Conservation (phyloP, 2,329 filamentous ascomycete genomes). For the Diaporthe humulicola region DNA sequence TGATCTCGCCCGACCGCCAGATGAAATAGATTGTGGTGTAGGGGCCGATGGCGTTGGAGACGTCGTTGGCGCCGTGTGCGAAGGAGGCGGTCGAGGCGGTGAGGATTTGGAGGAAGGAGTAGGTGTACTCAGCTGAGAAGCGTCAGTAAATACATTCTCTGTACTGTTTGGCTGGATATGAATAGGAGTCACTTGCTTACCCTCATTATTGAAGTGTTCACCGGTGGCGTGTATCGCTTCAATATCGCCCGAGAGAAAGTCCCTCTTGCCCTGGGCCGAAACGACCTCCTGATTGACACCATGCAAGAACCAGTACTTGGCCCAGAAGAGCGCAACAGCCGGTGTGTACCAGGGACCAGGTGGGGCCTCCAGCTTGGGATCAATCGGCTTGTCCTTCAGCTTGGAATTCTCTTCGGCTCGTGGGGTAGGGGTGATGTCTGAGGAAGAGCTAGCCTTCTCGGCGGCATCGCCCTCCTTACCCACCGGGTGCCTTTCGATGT, state of each 20-base stretch:
- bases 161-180: neutral
- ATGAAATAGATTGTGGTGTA: conserved; percentile 74
- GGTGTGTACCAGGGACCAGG: conserved; percentile 54
- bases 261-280: conserved; percentile 51
- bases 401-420: neutral
- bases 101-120: conserved; percentile 71
- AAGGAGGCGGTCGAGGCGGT: conserved; percentile 74
- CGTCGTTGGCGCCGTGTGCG: conserved; percentile 76
- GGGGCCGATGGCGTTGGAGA: conserved; percentile 73
- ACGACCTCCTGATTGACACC: conserved; percentile 61
- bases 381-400: conserved; percentile 3
- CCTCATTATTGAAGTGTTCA: conserved; percentile 71
- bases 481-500: neutral
- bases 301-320: conserved; percentile 61
- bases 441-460: neutral
- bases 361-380: neutral
- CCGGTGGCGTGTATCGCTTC: conserved; percentile 69
- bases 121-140: conserved; percentile 65
- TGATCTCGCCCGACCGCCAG: conserved; percentile 64
- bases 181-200: neutral
- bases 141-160: neutral
- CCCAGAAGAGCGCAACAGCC: conserved; percentile 57
- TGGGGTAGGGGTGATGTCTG: neutral
- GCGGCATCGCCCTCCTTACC: neutral
- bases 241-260: conserved; percentile 64